Base-by-base conservation (phyloP, 495 filamentous ascomycete genomes). In the Barbatosphaeria neglecta region DNA sequence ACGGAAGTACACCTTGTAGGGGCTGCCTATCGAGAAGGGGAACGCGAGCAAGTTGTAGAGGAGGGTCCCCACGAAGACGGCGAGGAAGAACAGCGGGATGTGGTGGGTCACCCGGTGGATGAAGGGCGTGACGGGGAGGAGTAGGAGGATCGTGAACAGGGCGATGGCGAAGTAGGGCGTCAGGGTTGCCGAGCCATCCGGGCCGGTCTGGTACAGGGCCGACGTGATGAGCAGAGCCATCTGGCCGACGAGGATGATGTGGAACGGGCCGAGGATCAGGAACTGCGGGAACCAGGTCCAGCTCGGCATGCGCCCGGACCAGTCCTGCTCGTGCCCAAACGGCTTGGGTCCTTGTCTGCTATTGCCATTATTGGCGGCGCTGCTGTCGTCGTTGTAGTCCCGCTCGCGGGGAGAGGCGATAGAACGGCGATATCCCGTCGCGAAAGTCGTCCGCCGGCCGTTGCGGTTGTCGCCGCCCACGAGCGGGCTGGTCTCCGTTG, bases 201-300 rank as follows among this genome's bases (percentile, higher is more conserved):
- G 74, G 28, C 83, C 86, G 0, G 89, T 96, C 60, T 95, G 87
- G 50, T 78, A 71, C 16, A 88, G 65, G 3, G 83, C 80, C 28
- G 80, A 73, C 2, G 82, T 82, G 22, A 86, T 51, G n/a, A 94
- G 60, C 7, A 98, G 73, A 19, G 74, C 81, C 19, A 88, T 70
- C 49, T 92, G 83, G 17, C 77, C 87, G 17, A 82, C 57, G 16
- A 97, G 57, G 22, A 87, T 81, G 47, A 95, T 70, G 31, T 76
- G 72, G 38, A 95, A 76, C 2, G 90, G 89, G 0, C 78, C 82
- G 10, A 87, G 69, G 31, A 95, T 52, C 6, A 98, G 67, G 50
- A 96, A 86, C 59, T 97, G 87, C 17, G 90, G 51, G 27, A 90
- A 59, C 92, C 92, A 98, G 19, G 81, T 76, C 83, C 83, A 95